Evolutionary conservation across 495 filamentous ascomycete species (phyloP), one percentile per base, ranked within the genome.

Genomic region (Coniosporium apollinis): DNA sequence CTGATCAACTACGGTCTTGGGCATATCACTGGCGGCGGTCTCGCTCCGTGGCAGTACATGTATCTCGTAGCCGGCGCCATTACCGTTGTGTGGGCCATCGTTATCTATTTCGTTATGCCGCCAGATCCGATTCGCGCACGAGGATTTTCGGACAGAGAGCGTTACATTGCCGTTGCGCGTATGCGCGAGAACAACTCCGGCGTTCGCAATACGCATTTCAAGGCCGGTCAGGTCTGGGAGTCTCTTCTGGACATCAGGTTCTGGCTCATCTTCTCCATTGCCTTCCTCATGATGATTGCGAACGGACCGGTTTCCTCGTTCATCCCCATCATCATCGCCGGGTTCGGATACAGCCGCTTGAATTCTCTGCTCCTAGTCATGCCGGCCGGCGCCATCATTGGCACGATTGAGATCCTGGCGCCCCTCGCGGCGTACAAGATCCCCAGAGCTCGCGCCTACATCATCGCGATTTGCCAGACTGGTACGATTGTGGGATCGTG

Each of bases 81-180:
- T n/a, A 69, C 62, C 22, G 57, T 67, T 31, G 18, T 52, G 3
- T 60, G 57, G 57, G 45, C 46, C 0, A 52, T 52, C 19, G 46
- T 60, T 32, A 52, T 60, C 32, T 33, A 50, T 9, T 43, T 47
- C 19, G 44, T 50, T 11, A 46, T 60, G 46, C 57, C 34, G 0
- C 71, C 72, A 28, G 67, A 69, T 1, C 58, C 69, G 28, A 65
- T 72, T 33, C 55, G 49, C 28, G 68, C 68, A 11, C 42, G 39
- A 20, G 40, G 48, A 15, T 38, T 52, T 15, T 38, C 34, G 1
- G 39, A 52, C 4, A 36, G 43, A 20, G 34, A 52, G 31, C 33
- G 38, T 7, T 42, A 43, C 21, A 44, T 52, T 15, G 41, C 44
- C 1, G 34, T 49, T 29, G 35, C 42, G 15, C 40, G 49, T 1